phyloP scores from a whole-genome alignment of 768 basidiomycete genomes.

The Mycena belliarum region DNA sequence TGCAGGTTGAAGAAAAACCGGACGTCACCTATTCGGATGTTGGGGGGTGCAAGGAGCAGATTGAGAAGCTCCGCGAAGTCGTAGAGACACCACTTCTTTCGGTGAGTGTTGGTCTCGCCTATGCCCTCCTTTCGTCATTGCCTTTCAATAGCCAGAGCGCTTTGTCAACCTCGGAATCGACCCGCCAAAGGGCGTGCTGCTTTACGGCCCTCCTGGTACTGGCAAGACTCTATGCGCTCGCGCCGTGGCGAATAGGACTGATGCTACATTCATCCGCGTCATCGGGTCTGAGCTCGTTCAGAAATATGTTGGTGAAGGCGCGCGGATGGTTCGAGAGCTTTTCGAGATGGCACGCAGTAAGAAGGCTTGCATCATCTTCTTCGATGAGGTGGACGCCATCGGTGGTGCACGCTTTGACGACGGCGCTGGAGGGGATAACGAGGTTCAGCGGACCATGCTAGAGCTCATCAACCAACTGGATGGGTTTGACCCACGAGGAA shows the following conservation, averaged over 20 bases:
- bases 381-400: conserved; percentile 98
- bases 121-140: conserved; percentile 19
- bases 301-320: conserved; percentile 99
- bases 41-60: conserved; percentile 99
- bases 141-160: conserved; percentile 79
- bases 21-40: conserved; percentile 98
- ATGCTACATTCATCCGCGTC: conserved; percentile 98
- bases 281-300: conserved; percentile 99
- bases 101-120: conserved; percentile 46
- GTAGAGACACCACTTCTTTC: conserved; percentile 95
- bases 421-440: conserved; percentile 98
- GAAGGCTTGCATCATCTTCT: conserved; percentile 99
- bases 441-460: conserved; percentile 98
- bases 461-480: conserved; percentile 98
- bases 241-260: conserved; percentile 97
- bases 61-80: conserved; percentile 97
- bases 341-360: conserved; percentile 99
- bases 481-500: conserved; percentile 98
- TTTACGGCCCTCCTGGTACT: conserved; percentile 96
- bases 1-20: conserved; percentile 99
- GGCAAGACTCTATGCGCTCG: conserved; percentile 98
- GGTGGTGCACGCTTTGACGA: conserved; percentile 98
- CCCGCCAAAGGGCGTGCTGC: conserved; percentile 95
- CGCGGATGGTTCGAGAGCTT: conserved; percentile 96
- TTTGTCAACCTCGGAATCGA: conserved; percentile 99